Evolutionary conservation across 140 eudicot species (phyloP).

Genomic region (Ambrosia hybrid): DNA sequence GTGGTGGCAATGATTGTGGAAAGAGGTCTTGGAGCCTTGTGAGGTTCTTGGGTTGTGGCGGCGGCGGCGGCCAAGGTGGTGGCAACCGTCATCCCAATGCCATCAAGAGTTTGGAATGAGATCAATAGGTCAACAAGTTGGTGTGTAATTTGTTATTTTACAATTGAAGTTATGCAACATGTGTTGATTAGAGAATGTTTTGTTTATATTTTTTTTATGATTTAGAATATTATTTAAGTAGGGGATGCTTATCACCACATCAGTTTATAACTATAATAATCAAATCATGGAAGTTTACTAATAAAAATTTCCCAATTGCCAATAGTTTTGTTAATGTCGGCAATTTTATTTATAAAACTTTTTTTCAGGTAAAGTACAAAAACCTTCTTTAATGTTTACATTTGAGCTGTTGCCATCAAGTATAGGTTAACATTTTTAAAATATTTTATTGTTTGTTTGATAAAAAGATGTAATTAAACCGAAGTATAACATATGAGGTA

Average conservation of each 20-base stretch:
- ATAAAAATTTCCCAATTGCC: slow-evolving; percentile 16
- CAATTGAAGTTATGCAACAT: slow-evolving; percentile 4
- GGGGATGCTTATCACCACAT: slow-evolving; percentile 13
- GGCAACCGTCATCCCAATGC: slow-evolving; percentile 14
- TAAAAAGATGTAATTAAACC: no score
- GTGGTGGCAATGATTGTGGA: slow-evolving; percentile 3
- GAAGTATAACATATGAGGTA: no score
- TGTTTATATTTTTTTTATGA: neutral
- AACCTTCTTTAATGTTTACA: neutral
- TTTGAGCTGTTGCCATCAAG: neutral
- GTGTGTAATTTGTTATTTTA: slow-evolving; percentile 24
- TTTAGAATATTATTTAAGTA: neutral
- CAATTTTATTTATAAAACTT: slow-evolving; percentile 5
- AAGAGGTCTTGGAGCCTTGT: neutral
- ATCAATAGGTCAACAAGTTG: slow-evolving; percentile 25
- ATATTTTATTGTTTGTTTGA: no score
- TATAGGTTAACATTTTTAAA: neutral
- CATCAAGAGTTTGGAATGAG: slow-evolving; percentile 22
- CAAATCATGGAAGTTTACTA: neutral
- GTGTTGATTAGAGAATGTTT: slow-evolving; percentile 16
- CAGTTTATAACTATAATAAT: neutral
- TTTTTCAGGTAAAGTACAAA: neutral
- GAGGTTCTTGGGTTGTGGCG: slow-evolving; percentile 37
- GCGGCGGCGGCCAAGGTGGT: slow-evolving; percentile 23
- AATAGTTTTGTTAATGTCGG: slow-evolving; percentile 14